phyloP scores from a whole-genome alignment of 163 green algal genomes.

The Picocystis sp. region DNA sequence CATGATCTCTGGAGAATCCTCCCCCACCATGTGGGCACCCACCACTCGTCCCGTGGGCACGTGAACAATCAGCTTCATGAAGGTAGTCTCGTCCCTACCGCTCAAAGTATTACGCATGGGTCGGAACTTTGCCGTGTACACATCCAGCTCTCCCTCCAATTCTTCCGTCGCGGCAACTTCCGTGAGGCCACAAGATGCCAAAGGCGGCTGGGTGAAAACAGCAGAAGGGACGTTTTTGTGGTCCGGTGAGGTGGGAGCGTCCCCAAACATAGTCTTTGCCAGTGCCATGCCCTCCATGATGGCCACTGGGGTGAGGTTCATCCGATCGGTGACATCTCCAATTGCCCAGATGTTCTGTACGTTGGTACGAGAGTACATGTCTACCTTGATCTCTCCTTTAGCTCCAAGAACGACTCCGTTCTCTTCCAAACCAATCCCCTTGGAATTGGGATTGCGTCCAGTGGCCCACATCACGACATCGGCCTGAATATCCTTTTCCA shows the following conservation, averaged over 20 bases:
- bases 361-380: slow-evolving; percentile 52
- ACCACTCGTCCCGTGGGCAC: slow-evolving; percentile 44
- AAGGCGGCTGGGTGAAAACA: slow-evolving; percentile 36
- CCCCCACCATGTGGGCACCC: slow-evolving; percentile 62
- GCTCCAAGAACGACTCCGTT: too few relatives aligned
- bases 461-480: slow-evolving; percentile 66
- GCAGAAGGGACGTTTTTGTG: slow-evolving; percentile 55
- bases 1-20: slow-evolving; percentile 76
- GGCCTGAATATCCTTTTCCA: slow-evolving; percentile 16
- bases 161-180: slow-evolving; percentile 56
- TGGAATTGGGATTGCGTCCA: slow-evolving; percentile 36
- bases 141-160: slow-evolving; percentile 46
- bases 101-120: slow-evolving; percentile 74
- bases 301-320: slow-evolving; percentile 53
- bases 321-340: slow-evolving; percentile 57
- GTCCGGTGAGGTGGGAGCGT: slow-evolving; percentile 54
- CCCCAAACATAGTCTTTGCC: slow-evolving; percentile 59
- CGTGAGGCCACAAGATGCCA: slow-evolving; percentile 36
- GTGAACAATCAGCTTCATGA: slow-evolving; percentile 63
- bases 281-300: slow-evolving; percentile 89
- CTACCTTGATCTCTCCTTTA: slow-evolving; percentile 40
- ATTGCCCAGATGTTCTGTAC: slow-evolving; percentile 71
- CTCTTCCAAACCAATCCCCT: slow-evolving; percentile 35
- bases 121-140: slow-evolving; percentile 69
- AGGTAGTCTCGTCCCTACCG: slow-evolving; percentile 29